Evolutionary conservation across 805 yeast genomes (phyloP), one percentile per base, ranked within the genome.

Genomic region (Schwanniomyces vanrijiae): DNA sequence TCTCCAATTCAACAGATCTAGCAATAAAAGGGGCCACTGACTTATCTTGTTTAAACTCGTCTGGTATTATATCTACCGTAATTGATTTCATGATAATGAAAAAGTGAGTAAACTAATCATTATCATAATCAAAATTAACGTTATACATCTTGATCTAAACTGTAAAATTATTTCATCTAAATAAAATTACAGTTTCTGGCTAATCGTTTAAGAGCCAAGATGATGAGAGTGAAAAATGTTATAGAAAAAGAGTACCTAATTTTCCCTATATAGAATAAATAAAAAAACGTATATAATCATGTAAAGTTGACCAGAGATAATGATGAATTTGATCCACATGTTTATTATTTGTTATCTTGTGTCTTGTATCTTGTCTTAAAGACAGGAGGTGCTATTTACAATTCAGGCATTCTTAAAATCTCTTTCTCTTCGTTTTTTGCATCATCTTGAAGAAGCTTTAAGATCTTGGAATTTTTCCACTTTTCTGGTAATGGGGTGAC

Each of bases 401-500:
- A 61, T 37, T 70, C 72, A 11, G 99, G 99, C 97, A 94, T 94
- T 59, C 96, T 78, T 64, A 92, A 68, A 25, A 90, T 79, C 64
- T 81, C 88, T 47, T 78, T 78, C 35, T 84, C 85, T 55, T 80
- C 77, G 68, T 90, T 89, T 58, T 81, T 81, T 44, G 94, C 84
- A 56, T 85, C 80, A 40, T 82, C 83, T 65, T 90, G 92, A 52
- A 92, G 71, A 68, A 76, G 62, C 45, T 63, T 62, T 71, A 92
- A 75, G 34, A 92, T 72, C 55, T 77, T 70, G 10, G 88, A 81
- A 48, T 85, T 61, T 61, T 83, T 76, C 96, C 96, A 94, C 61
- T 80, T 80, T 35, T 87, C 90, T 13, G 98, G 97, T 53, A 92
- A 75, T 11, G 96, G 96, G 40, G 91, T 88, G 16, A 88, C 82